Evolutionary conservation across 306 rosid species (phyloP).

Genomic region (Prosopis cineraria): DNA sequence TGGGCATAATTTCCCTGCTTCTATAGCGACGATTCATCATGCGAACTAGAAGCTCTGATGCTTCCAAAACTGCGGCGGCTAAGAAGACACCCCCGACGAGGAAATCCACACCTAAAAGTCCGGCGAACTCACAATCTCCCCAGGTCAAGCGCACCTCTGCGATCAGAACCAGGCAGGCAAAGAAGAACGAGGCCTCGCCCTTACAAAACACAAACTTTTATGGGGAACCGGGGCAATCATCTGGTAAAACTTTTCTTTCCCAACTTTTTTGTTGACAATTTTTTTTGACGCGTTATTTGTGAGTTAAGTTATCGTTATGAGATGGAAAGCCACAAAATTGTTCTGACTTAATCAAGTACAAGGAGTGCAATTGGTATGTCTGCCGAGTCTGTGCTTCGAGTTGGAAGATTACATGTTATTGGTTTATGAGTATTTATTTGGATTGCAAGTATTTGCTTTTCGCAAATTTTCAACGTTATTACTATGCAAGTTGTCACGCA

Average conservation of each 20-base stretch:
- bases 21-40: conserved; percentile 32
- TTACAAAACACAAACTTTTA: conserved; percentile 24
- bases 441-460: neutral
- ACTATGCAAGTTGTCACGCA: neutral
- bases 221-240: conserved; percentile 38
- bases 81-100: conserved; percentile 57
- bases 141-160: conserved; percentile 44
- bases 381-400: neutral
- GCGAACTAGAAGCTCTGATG: conserved; percentile 64
- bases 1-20: neutral
- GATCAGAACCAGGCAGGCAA: conserved; percentile 42
- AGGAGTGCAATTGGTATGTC: neutral
- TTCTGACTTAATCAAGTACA: neutral
- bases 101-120: conserved; percentile 47
- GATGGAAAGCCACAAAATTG: neutral
- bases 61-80: conserved; percentile 43
- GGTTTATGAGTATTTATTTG: neutral
- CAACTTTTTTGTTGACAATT: neutral
- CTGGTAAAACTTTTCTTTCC: conserved; percentile 35
- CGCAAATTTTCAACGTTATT: neutral
- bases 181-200: conserved; percentile 52
- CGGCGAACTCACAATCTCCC: conserved; percentile 11
- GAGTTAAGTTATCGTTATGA: neutral
- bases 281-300: neutral
- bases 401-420: neutral